Base-by-base conservation (phyloP, 2,329 filamentous ascomycete species). In the Pyrenophora tritici-repentis region DNA sequence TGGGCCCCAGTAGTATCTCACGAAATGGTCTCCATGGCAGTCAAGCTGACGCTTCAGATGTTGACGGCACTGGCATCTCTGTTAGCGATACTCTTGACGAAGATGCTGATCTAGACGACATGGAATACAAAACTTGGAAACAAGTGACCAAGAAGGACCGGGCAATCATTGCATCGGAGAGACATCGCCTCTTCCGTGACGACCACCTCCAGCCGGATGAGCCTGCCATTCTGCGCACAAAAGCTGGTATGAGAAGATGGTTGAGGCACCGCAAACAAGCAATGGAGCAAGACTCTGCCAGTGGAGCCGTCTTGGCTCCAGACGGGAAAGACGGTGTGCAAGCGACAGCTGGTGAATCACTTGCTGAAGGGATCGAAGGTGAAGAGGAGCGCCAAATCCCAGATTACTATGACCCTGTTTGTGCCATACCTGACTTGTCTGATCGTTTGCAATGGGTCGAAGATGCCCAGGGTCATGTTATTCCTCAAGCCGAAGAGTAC, bases 91-190 rank as follows among this genome's bases (percentile, higher is more conserved):
- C 82, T 0, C 69, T 89, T 16, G 84, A 87, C 43, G 89, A 95
- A 62, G 90, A 96, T 61, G 82, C 84, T 10, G 91, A 91, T 61
- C 86, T 95, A 62, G 92, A 97, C 63, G 92, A 97, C 51, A 77
- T 83, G 2, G 93, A 97, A 69, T 96, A 94, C 76, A 96, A 95
- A 72, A 89, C 94, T 31, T 99, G 95, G 94, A 99, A 97, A 77
- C 93, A 97, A 74, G 91, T 96, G 34, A 99, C 94, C 2, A 97
- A 97, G 76, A 97, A 94, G 71, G 92, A 96, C 66, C 87, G 94
- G 56, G 94, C 94, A 3, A 78, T 88, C 18, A 85, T 93, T 45
- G 89, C 94, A 52, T 91, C 92, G 58, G 90, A 96, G 70, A 85
- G 94, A 26, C 87, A 91, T 72, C 84, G 89, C 33, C 83, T 99